phyloP scores from a whole-genome alignment of 2,329 filamentous ascomycete species.

The Arthrobotrys conoides region DNA sequence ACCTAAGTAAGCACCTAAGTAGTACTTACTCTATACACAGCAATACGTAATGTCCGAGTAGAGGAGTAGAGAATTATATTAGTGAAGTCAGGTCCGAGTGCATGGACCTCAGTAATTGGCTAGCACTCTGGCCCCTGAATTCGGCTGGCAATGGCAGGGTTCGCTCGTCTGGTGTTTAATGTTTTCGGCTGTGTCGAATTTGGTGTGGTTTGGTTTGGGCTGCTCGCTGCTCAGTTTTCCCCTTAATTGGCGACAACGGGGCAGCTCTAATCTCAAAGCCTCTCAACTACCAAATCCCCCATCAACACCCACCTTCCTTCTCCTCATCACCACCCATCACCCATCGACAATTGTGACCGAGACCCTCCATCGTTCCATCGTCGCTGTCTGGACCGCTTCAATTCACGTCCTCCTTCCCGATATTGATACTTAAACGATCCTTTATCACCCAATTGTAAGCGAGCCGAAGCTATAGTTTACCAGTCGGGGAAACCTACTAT shows the following conservation, averaged over 20 bases:
- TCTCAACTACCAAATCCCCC: slow-evolving; percentile 55
- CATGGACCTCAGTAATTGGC: slow-evolving; percentile 50
- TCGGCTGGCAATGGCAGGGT: slow-evolving; percentile 43
- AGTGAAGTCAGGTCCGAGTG: slow-evolving; percentile 2
- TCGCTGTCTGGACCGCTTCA: slow-evolving; percentile 32
- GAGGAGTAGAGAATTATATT: neutral
- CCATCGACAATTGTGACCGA: slow-evolving; percentile 49
- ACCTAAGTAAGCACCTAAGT: too few species aligned
- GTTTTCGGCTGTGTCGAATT: slow-evolving; percentile 48
- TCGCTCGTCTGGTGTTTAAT: slow-evolving; percentile 46
- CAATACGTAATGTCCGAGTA: neutral
- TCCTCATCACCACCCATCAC: slow-evolving; percentile 52
- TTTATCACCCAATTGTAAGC: slow-evolving; percentile 57
- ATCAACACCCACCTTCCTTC: slow-evolving; percentile 61
- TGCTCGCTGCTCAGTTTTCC: slow-evolving; percentile 44
- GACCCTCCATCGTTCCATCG: slow-evolving; percentile 25
- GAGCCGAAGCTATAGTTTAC: slow-evolving; percentile 25
- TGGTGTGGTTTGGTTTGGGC: slow-evolving; percentile 49
- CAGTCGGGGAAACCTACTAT: slow-evolving; percentile 37
- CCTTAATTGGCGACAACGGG: slow-evolving; percentile 58
- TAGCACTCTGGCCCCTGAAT: slow-evolving; percentile 48
- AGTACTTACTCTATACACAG: too few species aligned
- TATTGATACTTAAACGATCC: slow-evolving; percentile 43
- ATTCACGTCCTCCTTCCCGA: slow-evolving; percentile 61
- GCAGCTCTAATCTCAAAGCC: slow-evolving; percentile 60